Evolutionary conservation across 805 yeast species (phyloP), one percentile per base, ranked within the genome.

Genomic region (Candida dajiaensis): DNA sequence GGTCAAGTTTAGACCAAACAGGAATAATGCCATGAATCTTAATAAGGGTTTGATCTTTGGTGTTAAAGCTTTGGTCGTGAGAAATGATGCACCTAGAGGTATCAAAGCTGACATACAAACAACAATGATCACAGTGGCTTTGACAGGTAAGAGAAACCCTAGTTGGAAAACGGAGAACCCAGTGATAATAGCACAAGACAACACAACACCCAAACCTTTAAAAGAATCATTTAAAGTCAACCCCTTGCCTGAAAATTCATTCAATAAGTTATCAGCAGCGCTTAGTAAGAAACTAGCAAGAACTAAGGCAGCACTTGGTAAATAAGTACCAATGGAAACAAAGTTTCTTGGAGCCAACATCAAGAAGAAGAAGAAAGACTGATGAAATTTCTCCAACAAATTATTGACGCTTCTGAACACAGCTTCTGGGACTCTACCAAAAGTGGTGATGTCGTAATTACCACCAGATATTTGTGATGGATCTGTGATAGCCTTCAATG

Each of bases 361-460:
- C 54, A 92, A 73, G 67, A 92, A 94, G 61, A 90, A 94, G 72
- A 94, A 94, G 59, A 89, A 94, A 1, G 97, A 88, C 66, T 94
- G 99, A 66, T 94, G 99, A 66, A 92, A 92, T 63, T 92, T 95
- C 64, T 94, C 99, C 35, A 92, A 71, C 54, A 94, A 72, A 62
- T 94, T 94, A 68, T 94, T 94, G 33, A 94, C 85, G 0, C 96
- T 82, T 50, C 99, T 77, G 61, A 90, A 82, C 9, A 85, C 71
- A 3, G 95, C 88, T 66, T 94, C 99, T 18, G 89, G 77, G 3
- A 92, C 75, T 62, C 98, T 78, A 5, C 98, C 99, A 63, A 85
- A 83, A 22, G 94, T 89, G 1, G 98, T 92, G 47, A 92, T 81
- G 66, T 94, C 98, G 46, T 72, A 73, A 0, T 72, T 71, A 1